A percentile compares a stretch with the other conserved stretches of the same genome.
phyloP scores from a whole-genome alignment of 306 rosid species.

The Parietaria judaica region DNA sequence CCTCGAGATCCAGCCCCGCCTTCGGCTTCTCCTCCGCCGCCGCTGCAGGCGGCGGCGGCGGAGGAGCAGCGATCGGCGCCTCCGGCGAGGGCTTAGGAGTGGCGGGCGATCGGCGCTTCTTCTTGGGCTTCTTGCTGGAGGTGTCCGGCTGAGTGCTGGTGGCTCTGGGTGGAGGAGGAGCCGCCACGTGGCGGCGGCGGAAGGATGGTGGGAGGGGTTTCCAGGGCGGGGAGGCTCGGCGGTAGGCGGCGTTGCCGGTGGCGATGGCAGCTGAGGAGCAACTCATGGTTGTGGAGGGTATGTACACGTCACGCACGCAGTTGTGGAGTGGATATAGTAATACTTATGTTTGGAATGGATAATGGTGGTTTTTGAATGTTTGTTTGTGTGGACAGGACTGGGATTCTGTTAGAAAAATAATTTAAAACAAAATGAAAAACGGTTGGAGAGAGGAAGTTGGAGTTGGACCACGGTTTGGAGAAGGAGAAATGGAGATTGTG shows the following conservation, averaged over 20 bases:
- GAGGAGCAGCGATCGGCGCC: neutral
- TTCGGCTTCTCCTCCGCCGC: conserved; percentile 21
- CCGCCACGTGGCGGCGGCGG: no score
- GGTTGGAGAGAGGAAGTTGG: neutral
- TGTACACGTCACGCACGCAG: neutral
- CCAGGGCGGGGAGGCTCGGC: neutral
- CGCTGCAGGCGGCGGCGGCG: conserved; percentile 2
- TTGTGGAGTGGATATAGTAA: neutral
- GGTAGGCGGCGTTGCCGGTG: neutral
- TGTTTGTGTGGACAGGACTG: no score
- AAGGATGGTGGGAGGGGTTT: neutral
- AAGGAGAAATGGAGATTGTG: no score
- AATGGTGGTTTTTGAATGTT: no score
- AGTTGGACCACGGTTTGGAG: neutral
- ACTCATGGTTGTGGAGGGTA: neutral
- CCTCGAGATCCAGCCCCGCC: conserved; percentile 54
- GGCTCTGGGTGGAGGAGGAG: no score
- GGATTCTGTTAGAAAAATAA: neutral
- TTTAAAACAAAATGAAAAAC: no score
- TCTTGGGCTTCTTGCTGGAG: no score
- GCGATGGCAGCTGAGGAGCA: neutral
- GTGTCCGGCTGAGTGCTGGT: no score
- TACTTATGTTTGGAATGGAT: no score
- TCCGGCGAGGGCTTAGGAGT: neutral
- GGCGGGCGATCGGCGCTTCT: no score